Evolutionary conservation across 129 eudicot genomes (phyloP), one percentile per base, ranked within the genome.

Genomic region (Flaveria trinervia): DNA sequence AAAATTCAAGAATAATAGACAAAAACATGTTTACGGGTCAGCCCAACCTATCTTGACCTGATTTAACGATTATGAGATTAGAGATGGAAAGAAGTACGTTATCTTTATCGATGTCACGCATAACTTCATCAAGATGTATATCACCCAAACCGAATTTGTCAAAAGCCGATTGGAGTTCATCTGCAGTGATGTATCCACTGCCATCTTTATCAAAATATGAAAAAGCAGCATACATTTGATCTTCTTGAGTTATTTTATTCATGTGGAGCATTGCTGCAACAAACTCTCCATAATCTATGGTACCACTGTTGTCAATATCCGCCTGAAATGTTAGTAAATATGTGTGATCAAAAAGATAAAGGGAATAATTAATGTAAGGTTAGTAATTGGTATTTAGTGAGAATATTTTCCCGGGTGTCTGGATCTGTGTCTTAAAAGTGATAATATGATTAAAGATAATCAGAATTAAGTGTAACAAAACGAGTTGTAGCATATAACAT

Each of bases 121-220:
- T 93, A 41, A 93, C 76, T 61, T 88, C 98, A 22, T 88, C 98
- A 13, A 90, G 77, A 65, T 85, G 92, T 46, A 82, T 86, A 44
- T 93, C 96, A 36, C 81, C 88, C 39, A 93, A 76, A 57, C 96
- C 96, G 71, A 90, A 93, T 85, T 90, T 78, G 56, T 90, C 92
- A 72, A 93, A 93, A 46, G 92, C 98, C 68, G 75, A 85, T 77
- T 90, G 88, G 74, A 93, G 98, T 83, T 93, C 98, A 72, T 93
- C 98, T 17, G 86, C 77, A 7, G 95, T 93, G 80, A 93, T 93
- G 87, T 90, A 88, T 36, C 98, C 98, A 74, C 98, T 93, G 5
- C 98, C 97, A 79, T 93, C 98, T 87, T 90, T 77, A 74, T 93
- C 98, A 66, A 93, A 93, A 62, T 86, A 93, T 49, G 96, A 88